These are phyloP conservation scores for Benincasa hispida DNA, from an alignment of 306 rosid species.

Conservation along the genomic window DNA sequence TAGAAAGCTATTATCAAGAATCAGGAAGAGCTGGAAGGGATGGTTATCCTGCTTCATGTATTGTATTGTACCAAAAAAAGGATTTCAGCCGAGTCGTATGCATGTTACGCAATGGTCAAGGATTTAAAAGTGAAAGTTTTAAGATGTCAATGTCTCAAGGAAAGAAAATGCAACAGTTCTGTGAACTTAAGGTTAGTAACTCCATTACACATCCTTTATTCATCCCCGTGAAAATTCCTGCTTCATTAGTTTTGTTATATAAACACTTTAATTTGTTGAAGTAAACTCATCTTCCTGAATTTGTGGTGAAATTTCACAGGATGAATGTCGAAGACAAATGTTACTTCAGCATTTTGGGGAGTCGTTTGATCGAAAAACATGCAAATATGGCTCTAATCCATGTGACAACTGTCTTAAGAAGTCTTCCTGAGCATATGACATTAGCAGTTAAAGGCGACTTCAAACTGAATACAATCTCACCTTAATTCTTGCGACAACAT, in stretches of 20 bases:
- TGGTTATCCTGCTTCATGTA: conserved; percentile 64
- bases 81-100: conserved; percentile 91
- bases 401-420: conserved; percentile 77
- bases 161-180: conserved; percentile 78
- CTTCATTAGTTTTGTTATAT: not conserved
- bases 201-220: not conserved
- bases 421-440: conserved; percentile 23
- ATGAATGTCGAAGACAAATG: conserved; percentile 73
- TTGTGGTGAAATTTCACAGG: conserved; percentile 22
- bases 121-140: conserved; percentile 45
- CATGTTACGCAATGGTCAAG: conserved; percentile 79
- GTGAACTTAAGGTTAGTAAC: conserved; percentile 68
- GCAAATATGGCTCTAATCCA: conserved; percentile 73
- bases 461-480: not conserved
- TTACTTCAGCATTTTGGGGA: conserved; percentile 86
- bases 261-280: not conserved
- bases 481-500: not conserved
- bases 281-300: not conserved
- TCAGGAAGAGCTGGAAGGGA: conserved; percentile 99
- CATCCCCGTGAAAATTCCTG: not conserved
- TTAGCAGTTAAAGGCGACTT: not conserved
- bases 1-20: conserved; percentile 97
- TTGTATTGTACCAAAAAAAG: conserved; percentile 81
- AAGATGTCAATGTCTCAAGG: conserved; percentile 82
- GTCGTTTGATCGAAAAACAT: conserved; percentile 45